Conservation (phyloP, 208 protist species). For the Spongospora subterranea region DNA sequence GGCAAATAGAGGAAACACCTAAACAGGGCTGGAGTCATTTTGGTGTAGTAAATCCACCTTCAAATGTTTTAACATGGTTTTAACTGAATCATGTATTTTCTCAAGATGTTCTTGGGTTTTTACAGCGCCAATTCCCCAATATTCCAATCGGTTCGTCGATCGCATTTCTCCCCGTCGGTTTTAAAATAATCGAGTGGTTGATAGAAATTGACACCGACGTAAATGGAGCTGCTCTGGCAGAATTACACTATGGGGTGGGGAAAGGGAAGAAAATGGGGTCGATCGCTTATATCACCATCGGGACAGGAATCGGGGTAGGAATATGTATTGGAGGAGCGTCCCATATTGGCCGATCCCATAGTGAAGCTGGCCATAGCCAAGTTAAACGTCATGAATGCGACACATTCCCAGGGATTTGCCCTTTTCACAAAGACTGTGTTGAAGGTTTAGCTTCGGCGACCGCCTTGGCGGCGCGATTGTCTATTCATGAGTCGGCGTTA, state of each 20-base stretch:
- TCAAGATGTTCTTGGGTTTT: neutral
- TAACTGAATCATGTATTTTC: neutral
- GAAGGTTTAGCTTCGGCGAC: constrained; percentile 74
- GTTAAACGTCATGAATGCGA: constrained; percentile 64
- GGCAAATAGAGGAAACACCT: constrained; percentile 5
- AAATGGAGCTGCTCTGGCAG: constrained; percentile 9
- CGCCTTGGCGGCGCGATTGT: constrained; percentile 72
- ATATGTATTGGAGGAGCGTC: constrained; percentile 69
- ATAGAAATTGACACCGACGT: constrained; percentile 50
- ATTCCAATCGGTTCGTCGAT: constrained; percentile 12
- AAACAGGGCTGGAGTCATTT: constrained; percentile 20
- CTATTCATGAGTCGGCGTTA: constrained; percentile 59
- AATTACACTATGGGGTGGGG: neutral
- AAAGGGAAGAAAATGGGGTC: constrained; percentile 60
- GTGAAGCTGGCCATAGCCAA: constrained; percentile 76
- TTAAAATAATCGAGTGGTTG: neutral
- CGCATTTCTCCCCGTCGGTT: neutral
- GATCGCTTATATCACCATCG: constrained; percentile 78
- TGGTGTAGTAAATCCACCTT: neutral
- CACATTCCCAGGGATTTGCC: constrained; percentile 73
- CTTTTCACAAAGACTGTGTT: constrained; percentile 77
- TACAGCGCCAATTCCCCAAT: neutral
- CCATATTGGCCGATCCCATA: constrained; percentile 77
- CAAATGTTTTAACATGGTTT: neutral
- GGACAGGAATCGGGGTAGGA: constrained; percentile 79